A percentile compares a stretch with the other conserved stretches of the same genome.
These are phyloP conservation scores for Fusarium sp. DNA, from an alignment of 2,329 filamentous ascomycete species.

Conservation along the genomic window DNA sequence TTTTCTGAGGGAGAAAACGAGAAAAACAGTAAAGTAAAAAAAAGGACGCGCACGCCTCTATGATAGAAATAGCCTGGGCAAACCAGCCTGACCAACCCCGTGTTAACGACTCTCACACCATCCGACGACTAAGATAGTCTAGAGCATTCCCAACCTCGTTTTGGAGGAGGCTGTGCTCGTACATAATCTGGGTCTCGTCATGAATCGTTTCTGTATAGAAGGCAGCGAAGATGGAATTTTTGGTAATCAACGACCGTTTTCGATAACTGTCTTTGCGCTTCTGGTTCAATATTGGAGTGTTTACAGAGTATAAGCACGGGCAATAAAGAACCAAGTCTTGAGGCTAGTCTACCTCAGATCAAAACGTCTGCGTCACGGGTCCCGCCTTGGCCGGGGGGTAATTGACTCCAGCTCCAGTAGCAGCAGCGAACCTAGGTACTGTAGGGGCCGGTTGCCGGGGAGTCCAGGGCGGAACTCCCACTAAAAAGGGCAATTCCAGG, in stretches of 20 bases:
- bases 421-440: neutral
- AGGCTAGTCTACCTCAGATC: neutral
- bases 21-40: slow-evolving; percentile 5
- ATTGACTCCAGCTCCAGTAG: neutral
- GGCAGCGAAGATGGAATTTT: neutral
- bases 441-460: slow-evolving; percentile 34
- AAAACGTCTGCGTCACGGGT: slow-evolving; percentile 36
- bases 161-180: slow-evolving; percentile 29
- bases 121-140: slow-evolving; percentile 3
- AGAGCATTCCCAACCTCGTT: slow-evolving; percentile 31
- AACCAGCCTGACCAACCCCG: slow-evolving; percentile 22
- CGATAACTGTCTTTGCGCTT: neutral
- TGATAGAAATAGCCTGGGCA: neutral
- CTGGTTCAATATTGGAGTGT: neutral
- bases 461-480: slow-evolving; percentile 34
- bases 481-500: slow-evolving; percentile 38
- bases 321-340: neutral
- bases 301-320: neutral
- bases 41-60: slow-evolving; percentile 38
- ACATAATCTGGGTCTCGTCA: neutral
- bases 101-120: slow-evolving; percentile 34
- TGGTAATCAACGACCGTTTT: neutral
- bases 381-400: slow-evolving; percentile 20
- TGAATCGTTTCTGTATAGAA: neutral
- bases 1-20: neutral